These are phyloP conservation scores for Plantago rigida DNA, from an alignment of 305 asterid species.

Conservation along the genomic window DNA sequence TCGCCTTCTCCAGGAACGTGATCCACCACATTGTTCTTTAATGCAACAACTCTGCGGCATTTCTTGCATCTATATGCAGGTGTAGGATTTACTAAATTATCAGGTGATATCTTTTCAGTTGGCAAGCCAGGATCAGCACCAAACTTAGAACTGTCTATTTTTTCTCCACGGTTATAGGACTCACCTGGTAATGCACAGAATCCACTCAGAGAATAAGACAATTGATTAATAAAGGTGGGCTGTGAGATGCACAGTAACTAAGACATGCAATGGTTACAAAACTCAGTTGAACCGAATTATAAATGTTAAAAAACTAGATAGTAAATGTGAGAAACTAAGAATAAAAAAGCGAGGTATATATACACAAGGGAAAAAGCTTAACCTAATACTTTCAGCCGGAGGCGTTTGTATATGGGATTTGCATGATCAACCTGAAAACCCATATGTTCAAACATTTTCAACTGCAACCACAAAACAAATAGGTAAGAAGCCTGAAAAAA, in stretches of 20 bases:
- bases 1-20: slow-evolving; percentile 96
- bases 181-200: slow-evolving; percentile 46
- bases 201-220: slow-evolving; percentile 14
- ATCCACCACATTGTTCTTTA: slow-evolving; percentile 65
- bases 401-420: slow-evolving; percentile 73
- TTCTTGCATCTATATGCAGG: slow-evolving; percentile 80
- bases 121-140: slow-evolving; percentile 75
- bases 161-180: slow-evolving; percentile 84
- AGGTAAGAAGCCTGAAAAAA: slow-evolving; percentile 19
- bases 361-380: slow-evolving; percentile 20
- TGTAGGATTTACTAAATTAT: slow-evolving; percentile 31
- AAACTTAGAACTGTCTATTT: slow-evolving; percentile 60
- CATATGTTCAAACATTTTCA: slow-evolving; percentile 87
- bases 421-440: slow-evolving; percentile 72
- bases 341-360: slow-evolving; percentile 12
- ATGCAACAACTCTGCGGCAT: slow-evolving; percentile 79
- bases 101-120: slow-evolving; percentile 35
- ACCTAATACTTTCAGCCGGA: slow-evolving; percentile 81
- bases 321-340: slow-evolving; percentile 8
- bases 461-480: slow-evolving; percentile 40
- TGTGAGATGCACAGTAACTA: no score
- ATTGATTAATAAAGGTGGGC: neutral
- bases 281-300: slow-evolving; percentile 1
- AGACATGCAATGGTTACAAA: no score
- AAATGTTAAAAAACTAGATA: neutral